Evolutionary conservation across 2,329 filamentous ascomycete species (phyloP), one percentile per base, ranked within the genome.

Genomic region (Penicillium sp.): DNA sequence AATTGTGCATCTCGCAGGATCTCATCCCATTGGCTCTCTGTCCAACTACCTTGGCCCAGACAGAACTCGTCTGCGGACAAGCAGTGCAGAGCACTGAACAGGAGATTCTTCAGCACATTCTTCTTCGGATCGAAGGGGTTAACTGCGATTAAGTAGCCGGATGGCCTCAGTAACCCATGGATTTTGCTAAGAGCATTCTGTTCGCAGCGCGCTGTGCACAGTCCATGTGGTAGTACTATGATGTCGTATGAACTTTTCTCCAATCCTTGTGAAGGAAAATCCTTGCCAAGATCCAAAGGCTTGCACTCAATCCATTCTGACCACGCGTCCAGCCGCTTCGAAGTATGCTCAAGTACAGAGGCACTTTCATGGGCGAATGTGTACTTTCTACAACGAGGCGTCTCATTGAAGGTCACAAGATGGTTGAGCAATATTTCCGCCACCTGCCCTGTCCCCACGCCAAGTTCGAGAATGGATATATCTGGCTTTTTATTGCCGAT

Each of bases 391-490:
- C 52, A 60, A 10, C 25, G 35, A 8, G 59, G 45, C 16, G 28
- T 18, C 9, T 25, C 22, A 9, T 28, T 19, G 1, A 9, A 5
- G 1, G 28, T 41, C 2, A 31, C 8, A 3, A 60, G 29, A 1
- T 11, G 2, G 3, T 51, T 30, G 1, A 64, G 35, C 13, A 60
- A 49, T 13, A 37, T 27, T 3, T 33, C 38, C 4, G 55, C 53
- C 13, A 52, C 33, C 7, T 47, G 41, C 1, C 56, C 58, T 16
- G 47, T 46, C n/a, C 57, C 49, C 14, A 54, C 52, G 13, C 55
- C 53, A 16, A 64, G 31, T 27, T 64, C 59, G 3, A 65, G 49
- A 8, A 64, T 57, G 10, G 60, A 60, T 1, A 59, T 49, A 12
- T 52, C 53, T 13, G 62, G 62, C 18, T 62, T 53, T 9, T 57